phyloP scores from a whole-genome alignment of 2,329 filamentous ascomycete genomes.

The Monosporascus sp. region DNA sequence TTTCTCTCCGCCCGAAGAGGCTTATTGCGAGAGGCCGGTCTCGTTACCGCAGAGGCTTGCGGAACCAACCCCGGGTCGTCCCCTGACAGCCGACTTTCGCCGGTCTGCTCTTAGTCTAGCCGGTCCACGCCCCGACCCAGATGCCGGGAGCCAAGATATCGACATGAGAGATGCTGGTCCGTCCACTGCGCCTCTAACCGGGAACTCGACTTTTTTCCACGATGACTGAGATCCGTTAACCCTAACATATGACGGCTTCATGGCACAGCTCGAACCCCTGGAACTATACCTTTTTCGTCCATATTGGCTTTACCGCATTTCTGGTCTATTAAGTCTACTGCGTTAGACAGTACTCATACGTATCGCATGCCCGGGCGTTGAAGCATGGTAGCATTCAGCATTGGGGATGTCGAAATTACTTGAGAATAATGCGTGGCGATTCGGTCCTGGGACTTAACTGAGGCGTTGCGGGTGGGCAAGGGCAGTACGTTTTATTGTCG shows the following conservation, averaged over 20 bases:
- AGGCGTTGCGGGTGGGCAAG: background rate
- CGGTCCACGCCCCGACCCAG: conserved; percentile 19
- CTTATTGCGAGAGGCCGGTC: conserved; percentile 48
- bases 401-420: conserved; percentile 11
- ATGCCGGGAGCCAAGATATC: conserved; percentile 39
- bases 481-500: conserved; percentile 1
- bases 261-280: background rate
- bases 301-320: conserved; percentile 10
- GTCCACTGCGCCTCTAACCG: conserved; percentile 47
- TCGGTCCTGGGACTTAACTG: background rate
- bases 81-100: conserved; percentile 42
- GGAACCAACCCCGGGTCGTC: conserved; percentile 42
- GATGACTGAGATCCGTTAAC: conserved; percentile 30
- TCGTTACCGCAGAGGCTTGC: conserved; percentile 43
- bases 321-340: conserved; percentile 10
- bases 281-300: conserved; percentile 1
- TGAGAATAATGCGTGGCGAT: conserved; percentile 4
- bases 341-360: conserved; percentile 10
- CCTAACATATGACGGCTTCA: background rate
- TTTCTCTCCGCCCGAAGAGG: conserved; percentile 80
- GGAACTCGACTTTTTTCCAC: conserved; percentile 46
- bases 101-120: conserved; percentile 19
- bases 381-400: conserved; percentile 20
- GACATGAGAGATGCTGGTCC: conserved; percentile 54
- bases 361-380: conserved; percentile 26